Base-by-base conservation (phyloP, 352 stramenopile genomes). In the Phytophthora crassamura region DNA sequence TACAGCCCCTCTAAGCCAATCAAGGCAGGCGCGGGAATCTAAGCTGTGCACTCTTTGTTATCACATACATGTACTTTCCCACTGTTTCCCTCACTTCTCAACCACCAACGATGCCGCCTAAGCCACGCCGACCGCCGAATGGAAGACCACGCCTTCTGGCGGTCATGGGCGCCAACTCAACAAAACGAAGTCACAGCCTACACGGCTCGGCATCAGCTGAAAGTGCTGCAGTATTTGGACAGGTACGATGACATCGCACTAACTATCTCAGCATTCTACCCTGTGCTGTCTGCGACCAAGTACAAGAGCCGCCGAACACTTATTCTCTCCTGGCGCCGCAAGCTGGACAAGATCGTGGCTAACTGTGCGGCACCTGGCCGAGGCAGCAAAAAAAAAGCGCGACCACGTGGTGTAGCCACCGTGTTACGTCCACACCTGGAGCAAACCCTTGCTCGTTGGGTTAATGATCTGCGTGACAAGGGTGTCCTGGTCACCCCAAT, bases 291-390 rank as follows among this genome's bases (percentile, higher is more conserved):
- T 5, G 33, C 6, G 12, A 14, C 11, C 0, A 55, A 55, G 18
- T 43, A 43, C 47, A 55, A 55, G 2, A 55, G 33, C 33, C 47
- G 1, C 8, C 18, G 47, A 12, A 43, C 47, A 3, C 47, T 45
- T 16, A 55, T 55, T 39, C 11, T 43, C 0, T 30, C 30, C 10
- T 49, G 42, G 32, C 47, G 47, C 47, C 47, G 47, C 4, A 55
- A 30, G n/a, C n/a, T 12, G 1, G 32, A 6, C 3, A 43, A 43
- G 20, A 55, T 43, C 6, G 3, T 34, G 47, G 47, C 25, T 30
- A 11, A 16, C 16, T 34, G 10, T 55, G 47, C n/a, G 16, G 46
- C 25, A 5, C 25, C 25, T 4, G 25, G 25, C 25, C 25, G 5
- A 30, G 25, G 25, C 4, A 30, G 25, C 5, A 30, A 30, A 4